Conservation (phyloP, 2,329 filamentous ascomycete species). For the Trichoderma koningiopsis region DNA sequence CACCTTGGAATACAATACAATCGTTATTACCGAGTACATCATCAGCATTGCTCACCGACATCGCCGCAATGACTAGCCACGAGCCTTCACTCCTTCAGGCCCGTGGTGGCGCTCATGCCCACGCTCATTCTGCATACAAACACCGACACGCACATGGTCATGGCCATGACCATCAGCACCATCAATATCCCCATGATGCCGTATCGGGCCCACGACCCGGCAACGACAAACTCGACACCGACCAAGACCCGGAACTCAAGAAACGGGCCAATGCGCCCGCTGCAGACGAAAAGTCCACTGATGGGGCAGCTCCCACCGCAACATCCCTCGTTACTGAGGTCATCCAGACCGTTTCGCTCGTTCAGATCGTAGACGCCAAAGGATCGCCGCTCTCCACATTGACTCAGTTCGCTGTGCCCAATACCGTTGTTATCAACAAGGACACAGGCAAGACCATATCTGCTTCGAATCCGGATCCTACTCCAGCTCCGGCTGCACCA, state of each 20-base stretch:
- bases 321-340: constrained; percentile 46
- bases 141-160: constrained; percentile 26
- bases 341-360: constrained; percentile 57
- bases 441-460: constrained; percentile 43
- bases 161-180: constrained; percentile 32
- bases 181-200: constrained; percentile 30
- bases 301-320: constrained; percentile 9
- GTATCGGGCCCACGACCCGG: constrained; percentile 31
- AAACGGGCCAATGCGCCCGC: constrained; percentile 28
- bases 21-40: constrained; percentile 24
- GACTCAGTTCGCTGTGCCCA: constrained; percentile 45
- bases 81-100: constrained; percentile 45
- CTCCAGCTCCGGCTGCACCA: constrained; percentile 8
- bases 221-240: constrained; percentile 26
- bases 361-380: constrained; percentile 53
- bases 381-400: constrained; percentile 49
- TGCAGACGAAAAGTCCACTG: constrained; percentile 25
- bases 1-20: constrained; percentile 31
- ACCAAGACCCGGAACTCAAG: neutral
- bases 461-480: constrained; percentile 35
- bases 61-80: constrained; percentile 40
- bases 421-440: constrained; percentile 43
- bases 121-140: constrained; percentile 32
- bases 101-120: constrained; percentile 33
- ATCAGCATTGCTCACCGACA: constrained; percentile 33